Evolutionary conservation across 116 monocot species (phyloP).

Genomic region (Iris pallida): DNA sequence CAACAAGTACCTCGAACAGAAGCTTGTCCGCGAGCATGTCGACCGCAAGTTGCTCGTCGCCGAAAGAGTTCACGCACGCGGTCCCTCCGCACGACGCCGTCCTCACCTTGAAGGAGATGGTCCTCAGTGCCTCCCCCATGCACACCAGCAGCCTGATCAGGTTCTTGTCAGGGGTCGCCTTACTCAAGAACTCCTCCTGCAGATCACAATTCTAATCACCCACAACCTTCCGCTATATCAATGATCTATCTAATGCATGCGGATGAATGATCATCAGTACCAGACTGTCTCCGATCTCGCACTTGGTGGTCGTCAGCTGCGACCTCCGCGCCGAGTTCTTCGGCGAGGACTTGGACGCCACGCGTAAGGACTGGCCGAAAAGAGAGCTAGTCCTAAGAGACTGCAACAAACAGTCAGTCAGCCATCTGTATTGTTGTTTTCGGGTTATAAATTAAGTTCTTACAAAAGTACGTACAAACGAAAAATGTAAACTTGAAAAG

Average conservation of each 20-base stretch:
- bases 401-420: conserved; percentile 21
- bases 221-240: neutral
- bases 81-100: conserved; percentile 96
- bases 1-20: conserved; percentile 97
- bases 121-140: conserved; percentile 96
- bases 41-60: conserved; percentile 98
- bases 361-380: conserved; percentile 57
- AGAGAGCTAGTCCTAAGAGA: conserved; percentile 48
- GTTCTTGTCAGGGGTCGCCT: conserved; percentile 93
- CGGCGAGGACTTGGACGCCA: conserved; percentile 11
- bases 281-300: conserved; percentile 89
- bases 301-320: conserved; percentile 47
- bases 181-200: conserved; percentile 88
- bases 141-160: conserved; percentile 80
- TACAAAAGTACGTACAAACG: neutral
- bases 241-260: neutral
- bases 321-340: conserved; percentile 26
- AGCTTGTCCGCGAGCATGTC: conserved; percentile 94
- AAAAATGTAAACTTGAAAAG: neutral
- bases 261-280: conserved; percentile 17
- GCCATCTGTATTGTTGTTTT: too few species aligned
- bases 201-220: neutral
- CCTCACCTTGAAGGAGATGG: conserved; percentile 94
- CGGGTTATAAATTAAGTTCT: too few species aligned
- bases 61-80: conserved; percentile 93